Evolutionary conservation across 2,329 filamentous ascomycete species (phyloP), one percentile per base, ranked within the genome.

Genomic region (Fusarium sp.): DNA sequence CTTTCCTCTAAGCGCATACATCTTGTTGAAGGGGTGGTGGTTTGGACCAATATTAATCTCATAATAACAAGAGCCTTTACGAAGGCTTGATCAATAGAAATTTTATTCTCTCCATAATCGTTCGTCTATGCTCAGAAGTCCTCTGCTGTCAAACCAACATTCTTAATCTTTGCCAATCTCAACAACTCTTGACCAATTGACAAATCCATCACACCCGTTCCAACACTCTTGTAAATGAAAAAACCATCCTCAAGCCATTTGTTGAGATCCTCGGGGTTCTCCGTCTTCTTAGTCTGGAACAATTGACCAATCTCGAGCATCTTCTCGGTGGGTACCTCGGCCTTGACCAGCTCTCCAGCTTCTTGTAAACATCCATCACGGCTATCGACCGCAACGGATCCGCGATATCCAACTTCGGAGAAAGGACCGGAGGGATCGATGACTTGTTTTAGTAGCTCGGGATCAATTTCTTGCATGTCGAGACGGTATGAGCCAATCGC

Each of bases 161-260:
- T 83, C 64, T 83, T 84, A 63, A 84, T 82, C 66, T 85, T 83
- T 14, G 89, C 89, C 74, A 91, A 76, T 27, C 81, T 76, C 8
- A 91, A 82, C 61, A 92, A 72, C 72, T 89, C 85, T 29, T 82
- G 81, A 1, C 89, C 90, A 8, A 91, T 87, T 5, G 89, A 86
- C 38, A 92, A 80, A 79, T 92, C 90, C 89, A 91, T 92, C 65
- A 92, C 76, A 1, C 89, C 90, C 58, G 92, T 77, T 0, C 90
- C 90, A 5, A 92, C 89, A 70, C 88, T 88, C 83, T 92, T 92
- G 75, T 90, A 92, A 34, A 92, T 87, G 1, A 92, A 86, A 76
- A 91, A 90, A 0, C 90, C 90, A 49, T 81, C 83, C 65, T 86
- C 83, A 53, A 91, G 74, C 89, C 90, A 92, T 38, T 89, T 85